These are phyloP conservation scores for Mikania micrantha DNA, from an alignment of 129 eudicot genomes.

Conservation along the genomic window DNA sequence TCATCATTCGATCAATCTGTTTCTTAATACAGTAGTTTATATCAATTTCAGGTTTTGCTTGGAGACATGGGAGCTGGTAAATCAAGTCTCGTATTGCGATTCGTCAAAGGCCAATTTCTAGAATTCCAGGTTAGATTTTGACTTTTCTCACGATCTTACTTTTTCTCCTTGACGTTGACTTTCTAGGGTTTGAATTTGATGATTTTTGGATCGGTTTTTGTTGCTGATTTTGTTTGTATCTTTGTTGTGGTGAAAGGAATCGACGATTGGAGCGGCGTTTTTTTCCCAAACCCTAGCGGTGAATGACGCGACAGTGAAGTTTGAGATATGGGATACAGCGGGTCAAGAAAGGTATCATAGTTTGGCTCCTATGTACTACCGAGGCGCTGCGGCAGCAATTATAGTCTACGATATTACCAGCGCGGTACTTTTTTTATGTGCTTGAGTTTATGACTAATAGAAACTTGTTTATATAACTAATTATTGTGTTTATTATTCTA, in stretches of 20 bases:
- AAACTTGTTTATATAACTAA: background rate
- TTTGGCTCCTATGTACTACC: conserved; percentile 98
- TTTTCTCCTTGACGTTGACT: conserved; percentile 2
- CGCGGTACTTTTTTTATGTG: conserved; percentile 34
- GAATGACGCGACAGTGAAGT: conserved; percentile 78
- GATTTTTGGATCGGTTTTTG: conserved; percentile 3
- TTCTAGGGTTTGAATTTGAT: conserved; percentile 18
- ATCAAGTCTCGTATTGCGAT: conserved; percentile 92
- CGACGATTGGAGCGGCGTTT: conserved; percentile 99
- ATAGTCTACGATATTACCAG: conserved; percentile 86
- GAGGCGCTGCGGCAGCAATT: conserved; percentile 98
- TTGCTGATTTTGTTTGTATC: conserved; percentile 2
- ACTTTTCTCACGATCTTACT: background rate
- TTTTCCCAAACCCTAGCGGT: conserved; percentile 91
- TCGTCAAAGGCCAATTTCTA: conserved; percentile 95
- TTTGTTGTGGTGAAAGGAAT: conserved; percentile 49
- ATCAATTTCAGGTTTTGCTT: conserved; percentile 55
- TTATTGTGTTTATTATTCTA: background rate
- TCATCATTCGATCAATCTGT: background rate
- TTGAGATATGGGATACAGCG: conserved; percentile 99
- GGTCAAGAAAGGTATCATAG: conserved; percentile 99
- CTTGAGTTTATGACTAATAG: background rate
- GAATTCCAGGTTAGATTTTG: conserved; percentile 76
- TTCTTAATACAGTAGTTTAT: background rate
- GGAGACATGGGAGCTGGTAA: conserved; percentile 99